Evolutionary conservation across 2,329 filamentous ascomycete species (phyloP), one percentile per base, ranked within the genome.

Genomic region (Apiospora phragmitis): DNA sequence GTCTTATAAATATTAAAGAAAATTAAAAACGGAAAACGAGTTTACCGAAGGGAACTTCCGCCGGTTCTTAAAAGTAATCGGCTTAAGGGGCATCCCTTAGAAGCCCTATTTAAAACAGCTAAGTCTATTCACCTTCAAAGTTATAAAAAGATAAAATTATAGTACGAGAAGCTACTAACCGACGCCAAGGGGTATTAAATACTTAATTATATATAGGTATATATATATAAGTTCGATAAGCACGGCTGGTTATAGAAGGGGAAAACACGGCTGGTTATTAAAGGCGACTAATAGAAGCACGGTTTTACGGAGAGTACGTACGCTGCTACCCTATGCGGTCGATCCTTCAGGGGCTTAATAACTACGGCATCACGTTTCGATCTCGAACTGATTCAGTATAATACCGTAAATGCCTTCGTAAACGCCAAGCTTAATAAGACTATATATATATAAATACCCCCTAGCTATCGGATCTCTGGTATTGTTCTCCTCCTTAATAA

Each of bases 151-250:
- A 51, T 51, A 29, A 12, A 24, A n/a, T 55, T 29, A n/a, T 55
- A 29, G 21, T 24, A 6, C n/a, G 49, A 55, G 21, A 55, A 24
- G 14, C 49, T 24, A 29, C 7, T 11, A n/a, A 55, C 7, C 7
- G 21, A 55, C n/a, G n/a, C 21, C 3, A 7, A 38, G n/a, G 21
- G 21, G n/a, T 14, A 55, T 29, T 29, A 55, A 55, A 55, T 55
- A n/a, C 49, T 55, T 55, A 29, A 55, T 41, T 65, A 21, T n/a
- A 32, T 65, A 24, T 65, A 32, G 16, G 59, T 65, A 35, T 65
- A 65, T 18, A 18, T 65, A 35, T 65, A 65, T n/a, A 65, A 65
- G 59, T 65, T 65, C 26, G 26, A 65, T 41, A 65, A 65, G 18
- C 18, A 35, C 35, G 26, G n/a, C 4, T 29, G 11, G 59, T 38